Evolutionary conservation across 2,329 filamentous ascomycete genomes (phyloP).

Genomic region (Stagonosporopsis chrysanthemi): DNA sequence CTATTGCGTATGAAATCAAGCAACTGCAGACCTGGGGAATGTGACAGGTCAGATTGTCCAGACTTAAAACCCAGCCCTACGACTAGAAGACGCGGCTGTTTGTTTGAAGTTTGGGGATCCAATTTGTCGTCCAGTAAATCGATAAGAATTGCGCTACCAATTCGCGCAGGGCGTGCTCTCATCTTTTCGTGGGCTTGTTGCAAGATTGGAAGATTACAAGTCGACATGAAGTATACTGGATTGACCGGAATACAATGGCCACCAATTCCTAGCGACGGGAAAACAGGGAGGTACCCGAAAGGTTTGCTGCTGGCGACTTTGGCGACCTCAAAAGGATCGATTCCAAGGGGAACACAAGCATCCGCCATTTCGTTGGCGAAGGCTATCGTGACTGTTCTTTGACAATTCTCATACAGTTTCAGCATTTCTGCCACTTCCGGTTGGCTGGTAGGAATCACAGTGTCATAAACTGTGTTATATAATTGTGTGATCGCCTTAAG

Average conservation of each 20-base stretch:
- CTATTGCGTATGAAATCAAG: slow-evolving; percentile 23
- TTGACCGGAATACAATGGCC: slow-evolving; percentile 66
- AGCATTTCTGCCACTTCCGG: slow-evolving; percentile 67
- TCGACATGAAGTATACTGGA: slow-evolving; percentile 61
- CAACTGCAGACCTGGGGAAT: slow-evolving; percentile 53
- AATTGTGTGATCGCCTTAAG: slow-evolving; percentile 55
- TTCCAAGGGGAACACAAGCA: slow-evolving; percentile 55
- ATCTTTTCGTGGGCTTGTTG: slow-evolving; percentile 40
- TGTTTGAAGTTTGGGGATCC: background rate
- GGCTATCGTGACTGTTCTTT: slow-evolving; percentile 63
- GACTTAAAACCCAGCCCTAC: slow-evolving; percentile 61
- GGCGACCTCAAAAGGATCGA: slow-evolving; percentile 62
- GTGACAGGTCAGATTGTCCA: slow-evolving; percentile 58
- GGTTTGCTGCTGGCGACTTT: slow-evolving; percentile 56
- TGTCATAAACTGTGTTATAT: slow-evolving; percentile 59
- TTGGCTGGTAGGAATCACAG: slow-evolving; percentile 57
- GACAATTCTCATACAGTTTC: slow-evolving; percentile 67
- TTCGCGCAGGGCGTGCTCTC: background rate
- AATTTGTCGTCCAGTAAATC: background rate
- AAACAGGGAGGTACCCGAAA: slow-evolving; percentile 56
- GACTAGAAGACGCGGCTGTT: slow-evolving; percentile 45
- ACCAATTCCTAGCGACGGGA: slow-evolving; percentile 60
- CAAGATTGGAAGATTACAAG: slow-evolving; percentile 58
- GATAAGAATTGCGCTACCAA: background rate
- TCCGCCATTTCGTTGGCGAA: slow-evolving; percentile 66